Percentiles rank a stretch among this genome's conserved stretches.
These are phyloP conservation scores for Blastocrithidia nonstop DNA, from an alignment of 208 protist genomes.

Conservation along the genomic window DNA sequence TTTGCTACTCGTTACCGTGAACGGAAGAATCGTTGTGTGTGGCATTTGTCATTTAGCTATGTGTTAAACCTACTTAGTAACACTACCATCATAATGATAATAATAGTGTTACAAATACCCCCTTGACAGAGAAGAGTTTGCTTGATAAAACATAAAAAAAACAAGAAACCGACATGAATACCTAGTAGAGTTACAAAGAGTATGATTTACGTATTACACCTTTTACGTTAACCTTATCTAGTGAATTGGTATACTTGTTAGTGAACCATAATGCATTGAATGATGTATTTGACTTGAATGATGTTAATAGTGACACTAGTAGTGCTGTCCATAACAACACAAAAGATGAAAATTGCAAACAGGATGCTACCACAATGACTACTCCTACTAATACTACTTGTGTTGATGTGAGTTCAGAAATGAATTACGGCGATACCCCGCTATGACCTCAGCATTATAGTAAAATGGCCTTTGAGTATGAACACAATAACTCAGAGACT, in stretches of 20 bases:
- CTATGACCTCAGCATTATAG: conserved; percentile 45
- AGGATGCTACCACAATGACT: no score
- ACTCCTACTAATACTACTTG: conserved; percentile 3
- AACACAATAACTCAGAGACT: conserved; percentile 3
- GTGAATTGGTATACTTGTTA: not conserved
- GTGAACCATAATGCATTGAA: conserved; percentile 1
- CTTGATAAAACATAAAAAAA: not conserved
- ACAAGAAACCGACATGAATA: not conserved
- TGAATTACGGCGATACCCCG: conserved; percentile 30
- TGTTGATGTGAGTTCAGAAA: not conserved
- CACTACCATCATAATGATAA: not conserved
- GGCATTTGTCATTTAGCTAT: conserved; percentile 14
- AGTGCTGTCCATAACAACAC: not conserved
- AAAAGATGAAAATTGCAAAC: no score
- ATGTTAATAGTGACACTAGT: not conserved
- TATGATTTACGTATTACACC: no score
- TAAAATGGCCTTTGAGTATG: conserved; percentile 21
- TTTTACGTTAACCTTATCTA: not conserved
- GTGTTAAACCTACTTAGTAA: not conserved
- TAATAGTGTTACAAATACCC: not conserved
- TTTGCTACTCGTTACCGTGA: conserved; percentile 37
- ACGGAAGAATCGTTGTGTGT: conserved; percentile 19
- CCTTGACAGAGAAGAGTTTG: no score
- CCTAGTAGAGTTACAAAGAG: no score
- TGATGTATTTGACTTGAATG: not conserved